Evolutionary conservation across 2,329 filamentous ascomycete species (phyloP).

Genomic region (Elsinoe arachidis): DNA sequence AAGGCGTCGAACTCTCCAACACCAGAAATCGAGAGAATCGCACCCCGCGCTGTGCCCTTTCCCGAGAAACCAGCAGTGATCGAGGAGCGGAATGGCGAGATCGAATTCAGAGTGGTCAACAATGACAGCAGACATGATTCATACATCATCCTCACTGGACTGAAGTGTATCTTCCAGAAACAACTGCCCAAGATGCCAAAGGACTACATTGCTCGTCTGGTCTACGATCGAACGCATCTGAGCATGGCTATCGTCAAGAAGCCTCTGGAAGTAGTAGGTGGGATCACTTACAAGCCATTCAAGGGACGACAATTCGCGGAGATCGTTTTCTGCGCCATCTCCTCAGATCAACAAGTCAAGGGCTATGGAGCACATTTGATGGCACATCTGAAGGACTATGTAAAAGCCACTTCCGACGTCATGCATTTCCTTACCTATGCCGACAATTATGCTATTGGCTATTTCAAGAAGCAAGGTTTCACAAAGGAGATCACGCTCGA

Average conservation of each 20-base stretch:
- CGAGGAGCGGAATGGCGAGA: constrained; percentile 88
- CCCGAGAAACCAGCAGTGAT: constrained; percentile 90
- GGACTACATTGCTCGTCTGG: constrained; percentile 93
- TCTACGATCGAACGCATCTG: constrained; percentile 93
- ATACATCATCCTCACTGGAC: constrained; percentile 84
- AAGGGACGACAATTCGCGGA: constrained; percentile 88
- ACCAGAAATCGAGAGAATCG: constrained; percentile 20
- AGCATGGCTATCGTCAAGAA: constrained; percentile 98
- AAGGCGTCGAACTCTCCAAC: constrained; percentile 40
- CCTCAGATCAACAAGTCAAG: constrained; percentile 96
- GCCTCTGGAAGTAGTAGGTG: constrained; percentile 47
- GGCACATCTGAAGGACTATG: constrained; percentile 96
- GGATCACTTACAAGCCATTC: constrained; percentile 94
- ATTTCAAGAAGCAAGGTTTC: constrained; percentile 98
- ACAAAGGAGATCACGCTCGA: constrained; percentile 96
- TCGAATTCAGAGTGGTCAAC: constrained; percentile 96
- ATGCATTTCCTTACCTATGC: constrained; percentile 99
- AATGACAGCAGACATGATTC: constrained; percentile 85
- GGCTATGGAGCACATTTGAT: constrained; percentile 96
- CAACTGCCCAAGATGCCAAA: constrained; percentile 99
- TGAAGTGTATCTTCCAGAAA: constrained; percentile 98
- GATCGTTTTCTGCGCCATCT: constrained; percentile 97
- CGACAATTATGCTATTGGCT: constrained; percentile 97
- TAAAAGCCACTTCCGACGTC: constrained; percentile 90
- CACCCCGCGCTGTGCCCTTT: constrained; percentile 57